phyloP scores from a whole-genome alignment of 495 filamentous ascomycete species.

The Neurospora africana region DNA sequence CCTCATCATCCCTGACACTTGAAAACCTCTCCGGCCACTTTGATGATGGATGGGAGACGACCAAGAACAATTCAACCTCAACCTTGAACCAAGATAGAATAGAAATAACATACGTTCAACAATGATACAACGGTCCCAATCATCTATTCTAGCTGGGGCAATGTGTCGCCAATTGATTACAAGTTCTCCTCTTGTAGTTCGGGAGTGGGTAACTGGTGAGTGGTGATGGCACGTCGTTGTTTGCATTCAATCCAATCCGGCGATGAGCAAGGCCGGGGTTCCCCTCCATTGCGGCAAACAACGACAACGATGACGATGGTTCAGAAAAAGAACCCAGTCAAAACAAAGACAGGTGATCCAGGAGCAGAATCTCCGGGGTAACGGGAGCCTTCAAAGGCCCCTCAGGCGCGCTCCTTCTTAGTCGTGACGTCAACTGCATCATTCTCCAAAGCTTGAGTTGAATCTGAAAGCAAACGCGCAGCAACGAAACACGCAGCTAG shows the following conservation, averaged over 20 bases:
- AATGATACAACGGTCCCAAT: background rate
- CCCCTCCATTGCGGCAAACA: background rate
- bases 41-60: background rate
- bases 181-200: background rate
- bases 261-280: background rate
- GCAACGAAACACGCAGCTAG: background rate
- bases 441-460: background rate
- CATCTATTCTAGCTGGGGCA: background rate
- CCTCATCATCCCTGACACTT: background rate
- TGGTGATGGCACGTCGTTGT: background rate
- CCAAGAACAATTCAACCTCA: background rate
- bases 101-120: background rate
- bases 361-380: background rate
- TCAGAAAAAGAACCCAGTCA: background rate
- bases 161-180: background rate
- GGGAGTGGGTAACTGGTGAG: background rate
- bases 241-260: background rate
- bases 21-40: background rate
- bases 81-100: background rate
- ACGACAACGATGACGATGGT: background rate
- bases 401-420: background rate
- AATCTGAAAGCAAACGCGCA: background rate
- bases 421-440: background rate
- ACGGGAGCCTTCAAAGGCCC: background rate
- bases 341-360: background rate